Percentiles rank a stretch among this genome's conserved stretches.
Evolutionary conservation across 345 rosid species (phyloP).

Genomic region (Bruguiera parviflora): DNA sequence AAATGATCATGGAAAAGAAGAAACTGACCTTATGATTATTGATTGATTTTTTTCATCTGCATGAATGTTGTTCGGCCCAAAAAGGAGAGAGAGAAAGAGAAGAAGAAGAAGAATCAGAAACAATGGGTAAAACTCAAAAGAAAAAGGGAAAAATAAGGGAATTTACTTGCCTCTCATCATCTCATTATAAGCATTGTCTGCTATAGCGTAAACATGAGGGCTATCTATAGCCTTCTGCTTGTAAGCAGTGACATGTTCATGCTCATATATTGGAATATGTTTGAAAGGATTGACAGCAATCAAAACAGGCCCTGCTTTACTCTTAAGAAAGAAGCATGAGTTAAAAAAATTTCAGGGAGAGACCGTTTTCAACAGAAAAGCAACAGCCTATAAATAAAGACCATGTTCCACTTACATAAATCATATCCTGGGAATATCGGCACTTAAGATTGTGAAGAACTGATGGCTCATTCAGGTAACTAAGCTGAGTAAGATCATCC

Average conservation of each 20-base stretch:
- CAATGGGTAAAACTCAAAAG: constrained; percentile 12
- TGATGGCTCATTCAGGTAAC: constrained; percentile 92
- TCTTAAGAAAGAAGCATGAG: constrained; percentile 31
- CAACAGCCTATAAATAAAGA: too few relatives aligned
- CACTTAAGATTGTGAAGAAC: constrained; percentile 75
- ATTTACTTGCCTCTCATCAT: constrained; percentile 83
- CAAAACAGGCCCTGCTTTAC: constrained; percentile 91
- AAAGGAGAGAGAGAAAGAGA: background rate
- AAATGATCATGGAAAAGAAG: background rate
- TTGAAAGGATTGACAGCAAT: constrained; percentile 90
- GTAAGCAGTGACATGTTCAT: constrained; percentile 51
- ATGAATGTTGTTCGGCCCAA: constrained; percentile 16
- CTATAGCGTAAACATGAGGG: constrained; percentile 83
- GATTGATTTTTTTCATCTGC: constrained; percentile 88
- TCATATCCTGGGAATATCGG: constrained; percentile 70
- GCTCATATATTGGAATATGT: constrained; percentile 58
- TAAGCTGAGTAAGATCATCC: constrained; percentile 87
- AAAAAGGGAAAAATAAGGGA: constrained; percentile 1
- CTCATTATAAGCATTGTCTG: constrained; percentile 75
- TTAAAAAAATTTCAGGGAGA: too few relatives aligned
- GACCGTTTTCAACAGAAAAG: too few relatives aligned
- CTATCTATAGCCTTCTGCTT: constrained; percentile 52
- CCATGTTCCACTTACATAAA: constrained; percentile 67
- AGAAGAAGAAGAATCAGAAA: background rate
- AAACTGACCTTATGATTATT: constrained; percentile 77